A percentile compares a stretch with the other conserved stretches of the same genome.
phyloP scores from a whole-genome alignment of 129 eudicot species.

The Flaveria robusta region DNA sequence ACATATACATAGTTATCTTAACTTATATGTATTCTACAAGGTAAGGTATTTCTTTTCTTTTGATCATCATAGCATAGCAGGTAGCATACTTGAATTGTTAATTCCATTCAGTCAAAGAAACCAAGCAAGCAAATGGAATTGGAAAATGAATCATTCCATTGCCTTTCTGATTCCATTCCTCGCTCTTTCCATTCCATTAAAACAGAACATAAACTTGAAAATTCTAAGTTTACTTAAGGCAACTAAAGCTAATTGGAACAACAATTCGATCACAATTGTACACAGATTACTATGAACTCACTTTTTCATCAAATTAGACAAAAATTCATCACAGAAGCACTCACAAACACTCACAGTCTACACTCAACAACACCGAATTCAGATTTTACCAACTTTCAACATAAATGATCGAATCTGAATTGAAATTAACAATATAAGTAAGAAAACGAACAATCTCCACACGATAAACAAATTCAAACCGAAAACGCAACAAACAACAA shows the following conservation, averaged over 20 bases:
- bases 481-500: not conserved
- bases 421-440: slow-evolving; percentile 2
- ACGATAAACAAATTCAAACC: slow-evolving; percentile 11
- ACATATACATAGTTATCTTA: not conserved
- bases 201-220: not conserved
- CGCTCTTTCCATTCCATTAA: not conserved
- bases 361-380: not conserved
- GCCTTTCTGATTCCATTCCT: not conserved
- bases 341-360: not conserved
- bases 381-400: slow-evolving; percentile 1
- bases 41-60: no score
- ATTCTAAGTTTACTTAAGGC: no score
- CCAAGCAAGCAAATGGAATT: not conserved
- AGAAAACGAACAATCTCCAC: not conserved
- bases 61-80: not conserved
- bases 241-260: not conserved
- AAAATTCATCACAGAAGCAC: slow-evolving; percentile 1
- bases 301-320: not conserved
- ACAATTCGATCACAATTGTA: no score
- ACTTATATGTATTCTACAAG: not conserved
- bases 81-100: not conserved
- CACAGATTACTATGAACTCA: not conserved
- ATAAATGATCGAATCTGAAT: slow-evolving; percentile 10
- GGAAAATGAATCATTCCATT: not conserved
- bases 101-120: not conserved